These are phyloP conservation scores for Erodium texanum DNA, from an alignment of 441 rosid genomes.

Conservation along the genomic window DNA sequence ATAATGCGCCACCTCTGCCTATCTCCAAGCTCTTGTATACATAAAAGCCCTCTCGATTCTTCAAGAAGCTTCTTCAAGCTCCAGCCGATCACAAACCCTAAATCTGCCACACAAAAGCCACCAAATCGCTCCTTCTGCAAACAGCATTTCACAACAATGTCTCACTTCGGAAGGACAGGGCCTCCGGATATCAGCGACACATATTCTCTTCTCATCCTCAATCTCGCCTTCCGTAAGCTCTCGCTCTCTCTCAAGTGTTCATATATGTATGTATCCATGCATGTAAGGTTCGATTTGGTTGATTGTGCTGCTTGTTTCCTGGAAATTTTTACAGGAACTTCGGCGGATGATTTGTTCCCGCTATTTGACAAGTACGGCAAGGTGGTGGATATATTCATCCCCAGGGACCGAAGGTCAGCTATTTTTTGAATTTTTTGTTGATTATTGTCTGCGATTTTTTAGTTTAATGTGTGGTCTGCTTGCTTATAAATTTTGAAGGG, in stretches of 20 bases:
- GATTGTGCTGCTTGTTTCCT: constrained; percentile 4
- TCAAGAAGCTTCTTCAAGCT: constrained; percentile 2
- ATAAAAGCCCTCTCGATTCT: neutral
- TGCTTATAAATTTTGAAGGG: too few species aligned
- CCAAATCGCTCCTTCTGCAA: constrained; percentile 6
- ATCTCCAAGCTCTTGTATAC: too few species aligned
- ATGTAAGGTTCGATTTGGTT: neutral
- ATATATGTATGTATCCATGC: neutral
- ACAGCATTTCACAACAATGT: constrained; percentile 35
- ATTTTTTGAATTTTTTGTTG: neutral
- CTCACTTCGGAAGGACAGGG: constrained; percentile 93
- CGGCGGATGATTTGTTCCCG: constrained; percentile 66
- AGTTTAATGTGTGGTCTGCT: too few species aligned
- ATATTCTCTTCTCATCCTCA: constrained; percentile 91
- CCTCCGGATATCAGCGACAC: constrained; percentile 93
- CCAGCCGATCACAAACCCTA: constrained; percentile 4
- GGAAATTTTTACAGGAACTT: constrained; percentile 35
- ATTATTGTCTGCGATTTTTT: neutral
- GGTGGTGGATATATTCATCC: constrained; percentile 68
- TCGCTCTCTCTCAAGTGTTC: neutral
- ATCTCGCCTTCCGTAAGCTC: constrained; percentile 69
- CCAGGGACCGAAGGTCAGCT: constrained; percentile 53
- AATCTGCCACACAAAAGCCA: neutral
- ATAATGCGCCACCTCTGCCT: neutral
- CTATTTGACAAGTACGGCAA: constrained; percentile 66